phyloP scores from a whole-genome alignment of 192 early-diverging fungal species.

The Podila verticillata region DNA sequence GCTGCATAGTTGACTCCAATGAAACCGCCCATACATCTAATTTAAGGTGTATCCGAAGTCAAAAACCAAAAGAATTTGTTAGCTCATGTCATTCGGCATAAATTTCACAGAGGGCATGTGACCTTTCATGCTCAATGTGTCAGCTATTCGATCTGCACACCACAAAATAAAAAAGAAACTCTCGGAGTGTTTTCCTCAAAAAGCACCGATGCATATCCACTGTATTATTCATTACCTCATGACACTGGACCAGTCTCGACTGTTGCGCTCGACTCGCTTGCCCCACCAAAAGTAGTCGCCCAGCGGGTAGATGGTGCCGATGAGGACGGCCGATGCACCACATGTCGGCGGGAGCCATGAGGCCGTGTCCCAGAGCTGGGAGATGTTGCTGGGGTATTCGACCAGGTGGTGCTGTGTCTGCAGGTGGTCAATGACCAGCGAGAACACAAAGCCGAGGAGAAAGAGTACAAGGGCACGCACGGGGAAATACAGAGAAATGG shows the following conservation, averaged over 20 bases:
- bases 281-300: conserved; percentile 60
- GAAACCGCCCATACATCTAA: conserved; percentile 57
- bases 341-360: conserved; percentile 72
- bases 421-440: conserved; percentile 69
- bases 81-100: too few relatives aligned
- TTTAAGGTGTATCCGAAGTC: neutral
- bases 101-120: too few relatives aligned
- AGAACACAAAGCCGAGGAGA: conserved; percentile 65
- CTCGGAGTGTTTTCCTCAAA: too few relatives aligned
- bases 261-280: conserved; percentile 51
- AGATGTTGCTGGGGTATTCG: conserved; percentile 54
- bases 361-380: conserved; percentile 61
- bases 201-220: too few relatives aligned
- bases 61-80: neutral
- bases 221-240: conserved; percentile 58
- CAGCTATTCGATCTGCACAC: too few relatives aligned
- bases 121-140: too few relatives aligned
- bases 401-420: conserved; percentile 68
- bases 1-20: conserved; percentile 74
- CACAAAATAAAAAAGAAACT: too few relatives aligned
- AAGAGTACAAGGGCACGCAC: conserved; percentile 66
- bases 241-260: conserved; percentile 64
- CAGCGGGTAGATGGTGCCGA: conserved; percentile 67
- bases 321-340: conserved; percentile 61
- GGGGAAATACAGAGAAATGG: conserved; percentile 50